A percentile compares a stretch with the other conserved stretches of the same genome.
These are phyloP conservation scores for Backusella tuberculispora DNA, from an alignment of 192 early-diverging fungal species.

Conservation along the genomic window DNA sequence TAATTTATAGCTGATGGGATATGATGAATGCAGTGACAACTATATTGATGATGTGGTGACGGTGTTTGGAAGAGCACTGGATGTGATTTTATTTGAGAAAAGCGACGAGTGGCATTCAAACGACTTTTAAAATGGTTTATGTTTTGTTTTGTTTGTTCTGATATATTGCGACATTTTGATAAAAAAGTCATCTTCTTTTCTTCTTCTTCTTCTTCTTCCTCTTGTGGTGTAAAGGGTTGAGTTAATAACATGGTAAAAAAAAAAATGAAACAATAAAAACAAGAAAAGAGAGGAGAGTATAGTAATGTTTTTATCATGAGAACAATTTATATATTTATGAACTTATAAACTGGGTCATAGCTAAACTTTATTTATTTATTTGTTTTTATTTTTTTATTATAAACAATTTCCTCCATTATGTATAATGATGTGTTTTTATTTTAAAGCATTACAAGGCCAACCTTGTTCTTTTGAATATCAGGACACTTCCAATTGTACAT, in stretches of 20 bases:
- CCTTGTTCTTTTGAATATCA: slow-evolving; percentile 63
- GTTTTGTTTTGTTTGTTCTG: neutral
- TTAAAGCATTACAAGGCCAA: slow-evolving; percentile 92
- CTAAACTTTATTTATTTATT: slow-evolving; percentile 8
- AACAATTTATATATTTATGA: neutral
- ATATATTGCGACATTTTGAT: neutral
- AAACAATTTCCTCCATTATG: neutral
- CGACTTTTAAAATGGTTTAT: slow-evolving; percentile 3
- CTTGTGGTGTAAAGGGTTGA: neutral
- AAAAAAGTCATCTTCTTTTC: neutral
- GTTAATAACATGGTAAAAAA: neutral
- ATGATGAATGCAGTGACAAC: neutral
- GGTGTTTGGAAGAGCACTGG: neutral
- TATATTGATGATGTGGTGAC: neutral
- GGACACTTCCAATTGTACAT: slow-evolving; percentile 94
- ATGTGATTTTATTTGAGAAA: slow-evolving; percentile 8
- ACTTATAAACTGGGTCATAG: neutral
- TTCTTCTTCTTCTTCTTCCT: neutral
- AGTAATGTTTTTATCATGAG: neutral
- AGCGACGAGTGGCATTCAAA: neutral
- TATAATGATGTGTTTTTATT: neutral
- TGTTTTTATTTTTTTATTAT: neutral
- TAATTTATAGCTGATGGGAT: neutral
- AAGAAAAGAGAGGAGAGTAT: neutral
- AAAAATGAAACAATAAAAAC: neutral